These are phyloP conservation scores for Lomentospora prolificans DNA, from an alignment of 2,329 filamentous ascomycete genomes.

Conservation along the genomic window DNA sequence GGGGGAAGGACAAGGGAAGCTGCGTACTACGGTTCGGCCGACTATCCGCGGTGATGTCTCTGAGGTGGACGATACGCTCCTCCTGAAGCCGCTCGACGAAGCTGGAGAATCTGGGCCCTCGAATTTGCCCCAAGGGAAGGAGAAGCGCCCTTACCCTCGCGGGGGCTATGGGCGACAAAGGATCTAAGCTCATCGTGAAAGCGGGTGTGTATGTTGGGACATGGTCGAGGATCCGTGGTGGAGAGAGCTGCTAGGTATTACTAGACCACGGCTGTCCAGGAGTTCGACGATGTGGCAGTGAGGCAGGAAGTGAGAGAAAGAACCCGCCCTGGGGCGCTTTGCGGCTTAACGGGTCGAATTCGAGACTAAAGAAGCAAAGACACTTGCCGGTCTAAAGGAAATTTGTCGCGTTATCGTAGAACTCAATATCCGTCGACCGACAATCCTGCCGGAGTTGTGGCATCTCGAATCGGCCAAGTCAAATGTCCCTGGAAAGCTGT, in stretches of 20 bases:
- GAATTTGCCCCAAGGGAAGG: constrained; percentile 79
- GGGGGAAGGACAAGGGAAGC: no score
- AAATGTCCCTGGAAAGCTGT: no score
- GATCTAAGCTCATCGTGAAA: constrained; percentile 70
- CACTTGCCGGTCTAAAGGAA: neutral
- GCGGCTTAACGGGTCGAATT: neutral
- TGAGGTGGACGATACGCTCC: constrained; percentile 73
- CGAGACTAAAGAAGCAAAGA: neutral
- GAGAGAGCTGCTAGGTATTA: neutral
- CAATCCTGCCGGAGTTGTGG: no score
- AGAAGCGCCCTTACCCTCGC: constrained; percentile 83
- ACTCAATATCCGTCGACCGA: neutral
- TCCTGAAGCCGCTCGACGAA: constrained; percentile 70
- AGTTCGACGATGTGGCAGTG: neutral
- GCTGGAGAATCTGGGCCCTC: constrained; percentile 64
- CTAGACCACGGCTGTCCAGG: neutral
- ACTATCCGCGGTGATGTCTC: constrained; percentile 77
- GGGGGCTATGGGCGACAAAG: constrained; percentile 81
- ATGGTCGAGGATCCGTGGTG: constrained; percentile 1
- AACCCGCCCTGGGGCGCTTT: neutral
- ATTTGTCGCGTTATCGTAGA: neutral
- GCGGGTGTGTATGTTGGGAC: neutral
- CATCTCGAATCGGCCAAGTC: no score
- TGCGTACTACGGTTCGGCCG: constrained; percentile 71
- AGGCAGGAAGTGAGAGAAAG: neutral